These are phyloP conservation scores for Xylona heveae DNA, from an alignment of 495 filamentous ascomycete species.

Conservation along the genomic window DNA sequence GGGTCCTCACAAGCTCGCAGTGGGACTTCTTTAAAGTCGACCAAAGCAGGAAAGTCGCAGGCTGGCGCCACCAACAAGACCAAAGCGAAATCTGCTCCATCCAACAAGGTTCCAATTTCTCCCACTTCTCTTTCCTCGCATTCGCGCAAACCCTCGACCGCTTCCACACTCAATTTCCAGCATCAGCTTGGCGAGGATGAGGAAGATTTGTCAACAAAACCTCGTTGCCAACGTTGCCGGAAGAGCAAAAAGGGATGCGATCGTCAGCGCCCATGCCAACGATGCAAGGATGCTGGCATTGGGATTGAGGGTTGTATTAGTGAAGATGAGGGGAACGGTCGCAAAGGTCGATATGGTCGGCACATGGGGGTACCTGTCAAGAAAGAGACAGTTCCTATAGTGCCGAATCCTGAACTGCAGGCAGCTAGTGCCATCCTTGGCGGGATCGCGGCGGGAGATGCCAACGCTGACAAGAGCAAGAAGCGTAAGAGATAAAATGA, in stretches of 20 bases:
- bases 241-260: conserved; percentile 99
- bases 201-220: conserved; percentile 79
- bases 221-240: conserved; percentile 90
- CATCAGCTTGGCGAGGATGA: conserved; percentile 60
- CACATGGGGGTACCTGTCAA: conserved; percentile 92
- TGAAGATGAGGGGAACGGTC: conserved; percentile 89
- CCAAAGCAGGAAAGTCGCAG: conserved; percentile 14
- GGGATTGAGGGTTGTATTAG: conserved; percentile 81
- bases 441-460: conserved; percentile 15
- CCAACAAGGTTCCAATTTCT: conserved; percentile 38
- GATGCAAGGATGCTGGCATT: conserved; percentile 91
- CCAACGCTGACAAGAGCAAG: conserved; percentile 38
- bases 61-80: conserved; percentile 10
- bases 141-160: conserved; percentile 61
- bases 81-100: conserved; percentile 11
- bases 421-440: conserved; percentile 10
- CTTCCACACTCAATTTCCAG: conserved; percentile 44
- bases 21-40: conserved; percentile 4
- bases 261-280: conserved; percentile 78
- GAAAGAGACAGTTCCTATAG: too few species aligned
- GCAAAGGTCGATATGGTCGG: conserved; percentile 87
- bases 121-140: conserved; percentile 38
- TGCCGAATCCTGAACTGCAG: conserved; percentile 15
- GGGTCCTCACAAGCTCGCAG: conserved; percentile 4
- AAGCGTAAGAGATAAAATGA: conserved; percentile 52